A percentile compares a stretch with the other conserved stretches of the same genome.
Conservation (phyloP, 164 flowering plant genomes). For the Houttuynia cordata region DNA sequence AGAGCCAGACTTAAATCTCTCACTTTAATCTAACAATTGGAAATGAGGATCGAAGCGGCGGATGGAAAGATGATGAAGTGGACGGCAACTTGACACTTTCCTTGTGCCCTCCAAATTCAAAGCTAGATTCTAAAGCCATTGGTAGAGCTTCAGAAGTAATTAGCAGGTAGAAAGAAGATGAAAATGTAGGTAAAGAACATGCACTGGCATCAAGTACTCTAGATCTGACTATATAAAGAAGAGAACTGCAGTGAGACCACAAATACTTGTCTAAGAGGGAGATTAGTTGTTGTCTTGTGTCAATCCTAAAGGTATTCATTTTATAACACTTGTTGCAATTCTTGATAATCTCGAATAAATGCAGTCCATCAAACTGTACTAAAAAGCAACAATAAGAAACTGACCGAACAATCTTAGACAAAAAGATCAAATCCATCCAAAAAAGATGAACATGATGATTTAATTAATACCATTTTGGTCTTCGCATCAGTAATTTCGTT, state of each 20-base stretch:
- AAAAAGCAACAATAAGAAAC: no score
- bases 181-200: slow-evolving; percentile 9
- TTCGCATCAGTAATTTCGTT: no score
- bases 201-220: slow-evolving; percentile 52
- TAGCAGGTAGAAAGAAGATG: slow-evolving; percentile 23
- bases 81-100: slow-evolving; percentile 36
- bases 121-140: slow-evolving; percentile 5
- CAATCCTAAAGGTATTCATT: slow-evolving; percentile 7
- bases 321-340: slow-evolving; percentile 14
- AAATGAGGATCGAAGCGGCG: neutral
- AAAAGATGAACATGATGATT: no score
- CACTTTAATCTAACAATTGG: slow-evolving; percentile 12
- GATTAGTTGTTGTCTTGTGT: slow-evolving; percentile 10
- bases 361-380: no score
- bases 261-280: slow-evolving; percentile 41
- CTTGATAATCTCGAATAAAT: no score
- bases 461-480: no score
- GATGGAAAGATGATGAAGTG: slow-evolving; percentile 8
- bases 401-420: no score
- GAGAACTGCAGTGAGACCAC: slow-evolving; percentile 71
- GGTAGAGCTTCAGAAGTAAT: slow-evolving; percentile 7
- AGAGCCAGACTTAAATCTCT: slow-evolving; percentile 44
- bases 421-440: no score
- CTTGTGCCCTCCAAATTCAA: slow-evolving; percentile 15
- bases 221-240: slow-evolving; percentile 81